A percentile compares a stretch with the other conserved stretches of the same genome.
These are phyloP conservation scores for Hawksworthiomyces lignivorus DNA, from an alignment of 2,329 filamentous ascomycete genomes.

Conservation along the genomic window DNA sequence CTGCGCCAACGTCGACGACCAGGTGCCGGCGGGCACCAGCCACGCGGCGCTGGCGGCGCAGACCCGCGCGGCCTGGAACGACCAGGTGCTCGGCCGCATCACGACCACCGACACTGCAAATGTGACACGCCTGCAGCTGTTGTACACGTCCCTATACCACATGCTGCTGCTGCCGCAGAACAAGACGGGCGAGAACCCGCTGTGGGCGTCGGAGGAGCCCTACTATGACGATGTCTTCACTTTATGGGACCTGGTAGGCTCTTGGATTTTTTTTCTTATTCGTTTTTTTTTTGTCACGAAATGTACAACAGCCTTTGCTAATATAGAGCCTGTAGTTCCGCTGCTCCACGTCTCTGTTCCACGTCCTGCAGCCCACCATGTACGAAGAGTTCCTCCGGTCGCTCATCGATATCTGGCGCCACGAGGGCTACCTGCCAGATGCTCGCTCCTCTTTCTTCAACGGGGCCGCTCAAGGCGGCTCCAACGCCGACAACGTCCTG, in stretches of 20 bases:
- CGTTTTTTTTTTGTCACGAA: neutral
- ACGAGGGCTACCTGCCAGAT: conserved; percentile 58
- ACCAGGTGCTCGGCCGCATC: conserved; percentile 48
- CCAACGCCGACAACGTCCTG: conserved; percentile 63
- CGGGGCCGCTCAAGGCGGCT: conserved; percentile 61
- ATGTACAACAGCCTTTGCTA: too few relatives aligned
- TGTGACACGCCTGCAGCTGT: conserved; percentile 45
- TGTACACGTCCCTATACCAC: conserved; percentile 64
- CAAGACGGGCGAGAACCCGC: conserved; percentile 62
- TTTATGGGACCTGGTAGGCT: conserved; percentile 47
- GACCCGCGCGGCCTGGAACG: conserved; percentile 43
- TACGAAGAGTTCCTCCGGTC: conserved; percentile 61
- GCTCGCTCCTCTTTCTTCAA: conserved; percentile 62
- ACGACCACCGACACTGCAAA: conserved; percentile 48
- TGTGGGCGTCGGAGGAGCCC: conserved; percentile 56
- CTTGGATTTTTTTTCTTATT: neutral
- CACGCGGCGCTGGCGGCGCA: conserved; percentile 39
- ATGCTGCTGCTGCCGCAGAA: conserved; percentile 64
- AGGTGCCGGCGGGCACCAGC: conserved; percentile 42
- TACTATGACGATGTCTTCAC: conserved; percentile 69
- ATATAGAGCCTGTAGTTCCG: conserved; percentile 40
- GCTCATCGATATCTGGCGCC: conserved; percentile 59
- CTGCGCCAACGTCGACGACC: conserved; percentile 37
- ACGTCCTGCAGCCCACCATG: conserved; percentile 53
- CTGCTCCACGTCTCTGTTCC: conserved; percentile 56